Evolutionary conservation across 2,329 filamentous ascomycete species (phyloP), one percentile per base, ranked within the genome.

Genomic region (Rosellinia necatrix): DNA sequence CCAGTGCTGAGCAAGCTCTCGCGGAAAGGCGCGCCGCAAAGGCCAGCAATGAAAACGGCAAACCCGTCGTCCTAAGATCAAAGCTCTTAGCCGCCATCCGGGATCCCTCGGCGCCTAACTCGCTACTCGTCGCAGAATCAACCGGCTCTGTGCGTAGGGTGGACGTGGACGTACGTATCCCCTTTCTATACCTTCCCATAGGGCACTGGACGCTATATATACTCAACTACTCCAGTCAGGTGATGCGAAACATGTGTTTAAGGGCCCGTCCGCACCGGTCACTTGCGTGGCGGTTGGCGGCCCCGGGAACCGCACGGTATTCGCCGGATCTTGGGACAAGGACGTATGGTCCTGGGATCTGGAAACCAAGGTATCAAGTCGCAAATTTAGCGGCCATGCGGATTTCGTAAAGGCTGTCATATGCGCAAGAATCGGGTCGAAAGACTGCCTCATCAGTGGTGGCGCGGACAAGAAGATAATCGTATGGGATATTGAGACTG

Each of bases 291-390:
- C 89, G 13, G 78, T 91, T 30, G 86, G 83, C 40, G 81, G 85
- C 12, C 71, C 77, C 3, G 75, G 75, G 22, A 79, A 78, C 57
- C 74, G 72, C 47, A 88, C 81, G 1, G 70, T 97, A 9, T 97
- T 91, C 72, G 91, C 91, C 21, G 93, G 92, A 29, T 94, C 88
- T 56, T 99, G 94, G 94, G 93, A 99, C 75, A 96, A 96, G 75
- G 82, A 85, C 17, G 82, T 97, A 55, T 96, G 92, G 87, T 89
- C 88, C 27, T 97, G 91, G 89, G 81, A 90, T 66, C 76, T 88
- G 27, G 76, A 80, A 15, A 84, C 84, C 3, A 78, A 77, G 38
- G 71, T 77, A 25, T 74, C 77, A 1, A 78, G 76, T n/a, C 80
- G 76, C 59, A 86, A 80, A 61, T 92, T 87, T 64, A 81, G 82